Percentiles rank a stretch among this genome's conserved stretches.
phyloP scores from a whole-genome alignment of 202 grass and related monocot genomes.

The Bolboschoenoplectus hybrid region DNA sequence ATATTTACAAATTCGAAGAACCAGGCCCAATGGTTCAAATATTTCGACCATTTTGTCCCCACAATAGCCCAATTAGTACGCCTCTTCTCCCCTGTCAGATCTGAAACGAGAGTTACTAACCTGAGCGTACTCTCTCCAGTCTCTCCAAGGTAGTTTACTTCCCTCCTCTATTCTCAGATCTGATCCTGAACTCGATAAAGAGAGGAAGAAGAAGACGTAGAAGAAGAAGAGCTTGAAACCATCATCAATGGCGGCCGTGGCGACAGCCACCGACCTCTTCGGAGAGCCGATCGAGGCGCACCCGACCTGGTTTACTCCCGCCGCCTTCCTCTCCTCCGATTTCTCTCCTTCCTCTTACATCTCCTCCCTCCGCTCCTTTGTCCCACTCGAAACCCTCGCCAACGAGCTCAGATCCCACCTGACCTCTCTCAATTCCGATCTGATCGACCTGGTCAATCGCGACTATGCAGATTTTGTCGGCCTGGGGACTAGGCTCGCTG shows the following conservation, averaged over 20 bases:
- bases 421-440: conserved; percentile 81
- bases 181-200: neutral
- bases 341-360: conserved; percentile 87
- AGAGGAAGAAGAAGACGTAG: neutral
- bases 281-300: conserved; percentile 90
- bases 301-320: conserved; percentile 76
- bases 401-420: conserved; percentile 79
- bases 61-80: neutral
- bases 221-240: neutral
- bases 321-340: conserved; percentile 58
- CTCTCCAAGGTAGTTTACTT: neutral
- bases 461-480: conserved; percentile 97
- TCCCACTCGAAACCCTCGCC: conserved; percentile 92
- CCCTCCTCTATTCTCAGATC: conserved; percentile 44
- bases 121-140: conserved; percentile 3
- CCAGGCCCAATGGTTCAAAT: no score
- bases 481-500: conserved; percentile 77
- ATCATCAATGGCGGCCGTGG: conserved; percentile 48
- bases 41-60: no score
- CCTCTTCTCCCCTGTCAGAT: neutral
- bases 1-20: no score
- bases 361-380: conserved; percentile 84
- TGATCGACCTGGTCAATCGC: conserved; percentile 94
- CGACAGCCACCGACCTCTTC: conserved; percentile 74
- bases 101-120: neutral